Conservation (phyloP, 495 filamentous ascomycete species). For the Venustampulla echinocandica region DNA sequence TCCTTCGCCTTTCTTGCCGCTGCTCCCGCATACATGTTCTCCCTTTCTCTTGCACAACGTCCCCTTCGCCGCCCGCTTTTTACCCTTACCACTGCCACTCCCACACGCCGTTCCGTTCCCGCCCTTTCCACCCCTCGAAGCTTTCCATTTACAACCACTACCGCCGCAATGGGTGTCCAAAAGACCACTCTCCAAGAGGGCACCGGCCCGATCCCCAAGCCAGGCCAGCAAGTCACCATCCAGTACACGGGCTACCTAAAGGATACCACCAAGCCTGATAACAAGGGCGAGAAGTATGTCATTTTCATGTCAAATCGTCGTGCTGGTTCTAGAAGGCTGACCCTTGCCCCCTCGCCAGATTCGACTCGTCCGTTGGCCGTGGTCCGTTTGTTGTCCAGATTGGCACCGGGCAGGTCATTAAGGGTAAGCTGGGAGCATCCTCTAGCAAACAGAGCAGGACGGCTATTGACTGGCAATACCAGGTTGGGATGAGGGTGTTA, state of each 20-base stretch:
- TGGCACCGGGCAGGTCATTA: conserved; percentile 70
- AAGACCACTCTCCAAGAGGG: conserved; percentile 37
- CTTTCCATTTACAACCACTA: conserved; percentile 20
- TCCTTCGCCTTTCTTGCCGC: background rate
- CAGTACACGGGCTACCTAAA: conserved; percentile 79
- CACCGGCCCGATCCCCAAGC: conserved; percentile 42
- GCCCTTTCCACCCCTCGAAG: no score
- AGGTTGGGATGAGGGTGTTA: conserved; percentile 87
- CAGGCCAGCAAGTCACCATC: conserved; percentile 63
- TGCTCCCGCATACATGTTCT: conserved; percentile 2
- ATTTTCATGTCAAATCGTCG: background rate
- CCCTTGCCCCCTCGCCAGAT: conserved; percentile 42
- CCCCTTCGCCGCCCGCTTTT: no score
- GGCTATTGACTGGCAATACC: conserved; percentile 12
- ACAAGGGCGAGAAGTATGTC: conserved; percentile 41
- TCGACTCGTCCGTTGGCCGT: conserved; percentile 66
- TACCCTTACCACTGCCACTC: no score
- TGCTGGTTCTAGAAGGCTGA: background rate
- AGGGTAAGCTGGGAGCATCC: conserved; percentile 41
- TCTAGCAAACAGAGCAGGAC: background rate
- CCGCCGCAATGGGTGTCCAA: conserved; percentile 39
- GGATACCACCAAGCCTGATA: conserved; percentile 44
- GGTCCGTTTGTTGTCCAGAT: conserved; percentile 59
- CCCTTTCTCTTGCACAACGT: no score
- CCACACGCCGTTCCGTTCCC: no score